Conservation (phyloP, 2,329 filamentous ascomycete genomes). For the Lasiodiplodia sp. region DNA sequence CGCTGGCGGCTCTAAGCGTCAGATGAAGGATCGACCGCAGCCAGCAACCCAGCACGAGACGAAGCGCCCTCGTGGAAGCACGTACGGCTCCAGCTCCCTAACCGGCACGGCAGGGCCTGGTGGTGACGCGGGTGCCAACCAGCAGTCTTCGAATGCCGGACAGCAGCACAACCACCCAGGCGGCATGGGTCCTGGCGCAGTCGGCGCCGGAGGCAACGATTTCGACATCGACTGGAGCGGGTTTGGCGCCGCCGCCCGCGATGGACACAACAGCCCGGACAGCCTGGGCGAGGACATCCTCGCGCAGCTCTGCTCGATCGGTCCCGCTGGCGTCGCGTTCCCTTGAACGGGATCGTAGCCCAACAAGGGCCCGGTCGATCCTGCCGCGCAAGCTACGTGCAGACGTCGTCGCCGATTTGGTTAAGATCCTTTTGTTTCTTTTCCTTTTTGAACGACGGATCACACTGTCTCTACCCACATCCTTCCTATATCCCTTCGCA, state of each 20-base stretch:
- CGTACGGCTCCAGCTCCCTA: constrained; percentile 20
- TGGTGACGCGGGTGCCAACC: not conserved
- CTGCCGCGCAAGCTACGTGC: not conserved
- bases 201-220: not conserved
- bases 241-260: constrained; percentile 13
- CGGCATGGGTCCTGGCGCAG: not conserved
- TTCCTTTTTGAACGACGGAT: not conserved
- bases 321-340: constrained; percentile 23
- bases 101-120: not conserved
- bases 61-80: constrained; percentile 25
- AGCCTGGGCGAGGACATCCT: constrained; percentile 27
- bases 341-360: constrained; percentile 1
- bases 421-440: not conserved
- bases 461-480: not conserved
- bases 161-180: not conserved
- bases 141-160: not conserved
- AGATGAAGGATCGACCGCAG: constrained; percentile 13
- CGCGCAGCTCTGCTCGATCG: constrained; percentile 29
- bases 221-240: constrained; percentile 25
- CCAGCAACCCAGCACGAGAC: constrained; percentile 17
- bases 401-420: not conserved
- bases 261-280: constrained; percentile 26
- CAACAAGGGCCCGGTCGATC: not conserved
- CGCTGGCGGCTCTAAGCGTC: constrained; percentile 15
- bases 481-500: not conserved